Percentiles rank a stretch among this genome's conserved stretches.
phyloP scores from a whole-genome alignment of 495 filamentous ascomycete species.

The Talaromyces liani region DNA sequence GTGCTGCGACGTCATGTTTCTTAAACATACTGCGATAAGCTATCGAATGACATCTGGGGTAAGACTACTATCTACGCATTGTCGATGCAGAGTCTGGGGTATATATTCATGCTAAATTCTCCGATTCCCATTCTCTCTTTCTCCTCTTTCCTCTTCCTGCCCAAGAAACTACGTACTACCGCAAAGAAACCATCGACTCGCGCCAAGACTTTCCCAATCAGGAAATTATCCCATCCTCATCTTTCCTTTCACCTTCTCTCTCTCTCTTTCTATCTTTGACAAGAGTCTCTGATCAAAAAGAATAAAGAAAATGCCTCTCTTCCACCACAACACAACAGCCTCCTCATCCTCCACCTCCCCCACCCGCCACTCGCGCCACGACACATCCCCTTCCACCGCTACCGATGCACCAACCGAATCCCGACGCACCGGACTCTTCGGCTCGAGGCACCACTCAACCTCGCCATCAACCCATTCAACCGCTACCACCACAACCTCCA shows the following conservation, averaged over 20 bases:
- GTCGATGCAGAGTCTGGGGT: background rate
- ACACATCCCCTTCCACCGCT: slow-evolving; percentile 13
- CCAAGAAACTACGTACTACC: background rate
- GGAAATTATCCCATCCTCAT: background rate
- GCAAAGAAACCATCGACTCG: background rate
- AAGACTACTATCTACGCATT: no score
- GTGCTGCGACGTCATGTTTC: slow-evolving; percentile 2
- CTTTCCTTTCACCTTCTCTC: background rate
- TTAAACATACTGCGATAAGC: no score
- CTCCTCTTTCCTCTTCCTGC: background rate
- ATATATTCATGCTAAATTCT: background rate
- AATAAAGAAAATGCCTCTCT: slow-evolving; percentile 20
- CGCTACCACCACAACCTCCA: slow-evolving; percentile 12
- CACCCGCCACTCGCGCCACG: slow-evolving; percentile 14
- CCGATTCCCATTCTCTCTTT: background rate
- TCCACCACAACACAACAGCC: slow-evolving; percentile 14
- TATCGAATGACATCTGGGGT: no score
- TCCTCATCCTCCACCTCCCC: slow-evolving; percentile 6
- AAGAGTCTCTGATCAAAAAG: background rate
- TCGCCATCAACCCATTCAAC: slow-evolving; percentile 9
- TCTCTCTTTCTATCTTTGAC: no score
- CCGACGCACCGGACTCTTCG: slow-evolving; percentile 8
- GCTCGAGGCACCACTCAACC: slow-evolving; percentile 12
- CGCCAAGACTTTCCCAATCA: background rate
- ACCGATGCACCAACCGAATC: slow-evolving; percentile 7